These are phyloP conservation scores for Hypoxylon sp. DNA, from an alignment of 2,329 filamentous ascomycete species.

Conservation along the genomic window DNA sequence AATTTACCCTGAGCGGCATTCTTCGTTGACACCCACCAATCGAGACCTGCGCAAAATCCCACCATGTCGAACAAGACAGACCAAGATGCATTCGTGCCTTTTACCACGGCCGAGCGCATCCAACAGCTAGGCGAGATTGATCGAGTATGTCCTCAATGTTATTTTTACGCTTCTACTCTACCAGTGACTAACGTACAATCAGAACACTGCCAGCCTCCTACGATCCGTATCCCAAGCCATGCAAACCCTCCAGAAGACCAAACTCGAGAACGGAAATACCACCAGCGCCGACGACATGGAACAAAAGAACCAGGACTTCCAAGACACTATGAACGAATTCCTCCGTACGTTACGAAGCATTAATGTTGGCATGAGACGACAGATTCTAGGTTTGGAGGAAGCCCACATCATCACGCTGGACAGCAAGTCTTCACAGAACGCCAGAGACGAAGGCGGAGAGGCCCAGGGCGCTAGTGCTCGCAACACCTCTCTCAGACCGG, in stretches of 20 bases:
- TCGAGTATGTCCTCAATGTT: slow-evolving; percentile 55
- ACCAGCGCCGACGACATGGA: slow-evolving; percentile 54
- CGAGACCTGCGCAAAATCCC: neutral
- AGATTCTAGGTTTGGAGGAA: slow-evolving; percentile 83
- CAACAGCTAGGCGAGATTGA: slow-evolving; percentile 83
- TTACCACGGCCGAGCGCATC: slow-evolving; percentile 80
- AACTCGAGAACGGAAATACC: slow-evolving; percentile 41
- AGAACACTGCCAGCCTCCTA: slow-evolving; percentile 57
- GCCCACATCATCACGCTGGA: slow-evolving; percentile 72
- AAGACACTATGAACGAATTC: slow-evolving; percentile 70
- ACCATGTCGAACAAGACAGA: slow-evolving; percentile 36
- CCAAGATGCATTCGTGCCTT: slow-evolving; percentile 56
- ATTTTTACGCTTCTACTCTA: neutral
- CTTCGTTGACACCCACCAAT: neutral
- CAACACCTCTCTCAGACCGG: slow-evolving; percentile 59
- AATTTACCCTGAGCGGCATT: too few relatives aligned
- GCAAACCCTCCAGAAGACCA: slow-evolving; percentile 66
- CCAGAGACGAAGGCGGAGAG: slow-evolving; percentile 40
- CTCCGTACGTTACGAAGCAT: slow-evolving; percentile 77
- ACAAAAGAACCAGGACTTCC: slow-evolving; percentile 62
- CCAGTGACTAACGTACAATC: slow-evolving; percentile 41
- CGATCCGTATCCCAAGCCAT: slow-evolving; percentile 69
- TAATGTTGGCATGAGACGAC: slow-evolving; percentile 76
- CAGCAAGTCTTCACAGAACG: slow-evolving; percentile 40
- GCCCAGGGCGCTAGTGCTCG: slow-evolving; percentile 33